Base-by-base conservation (phyloP, 192 early-diverging fungal species). In the Podila verticillata region DNA sequence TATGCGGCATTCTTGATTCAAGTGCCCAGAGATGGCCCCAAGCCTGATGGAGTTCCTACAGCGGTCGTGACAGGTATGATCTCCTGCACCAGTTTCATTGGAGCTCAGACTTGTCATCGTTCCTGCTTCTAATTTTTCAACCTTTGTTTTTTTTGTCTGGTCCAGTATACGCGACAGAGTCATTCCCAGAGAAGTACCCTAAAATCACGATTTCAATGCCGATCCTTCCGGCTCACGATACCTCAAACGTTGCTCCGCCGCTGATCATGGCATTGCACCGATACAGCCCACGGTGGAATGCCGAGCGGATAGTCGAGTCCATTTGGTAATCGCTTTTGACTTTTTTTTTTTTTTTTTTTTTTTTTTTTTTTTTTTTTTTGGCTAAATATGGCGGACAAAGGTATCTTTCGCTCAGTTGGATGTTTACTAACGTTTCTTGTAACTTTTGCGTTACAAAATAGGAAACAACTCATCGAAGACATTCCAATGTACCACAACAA, bases 241-340 rank as follows among this genome's bases (percentile, higher is more conserved):
- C 54, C 31, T 8, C 48, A 34, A 26, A 58, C 2, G 51, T 67
- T 9, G 69, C 75, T 8, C 5, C 48, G 1, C 67, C 75, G 13
- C 68, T 72, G 57, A 39, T 63, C 30, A 66, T 79, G 22, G 49
- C 59, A 3, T 62, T 79, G 30, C 24, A 31, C 5, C 57, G 51
- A 28, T 79, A 79, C 54, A 79, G 75, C 31, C 75, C 75, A 19
- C 65, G 75, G 48, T 79, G 75, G 75, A 57, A 9, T 31, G 63
- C 58, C 26, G 65, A 79, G 2, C 30, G 69, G 48, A 79, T 79
- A 35, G 49, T 79, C 2, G 30, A 20, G 6, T 68, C 65, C 9
- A 71, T 79, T 15, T 79, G 75, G 72, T 74, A 54, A 54, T 6
- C 17, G 22, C 51, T 54, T 47, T 54, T 54, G 20, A 24, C 4